Conservation (phyloP, 805 yeast genomes). For the Yamadazyma nakazawae region DNA sequence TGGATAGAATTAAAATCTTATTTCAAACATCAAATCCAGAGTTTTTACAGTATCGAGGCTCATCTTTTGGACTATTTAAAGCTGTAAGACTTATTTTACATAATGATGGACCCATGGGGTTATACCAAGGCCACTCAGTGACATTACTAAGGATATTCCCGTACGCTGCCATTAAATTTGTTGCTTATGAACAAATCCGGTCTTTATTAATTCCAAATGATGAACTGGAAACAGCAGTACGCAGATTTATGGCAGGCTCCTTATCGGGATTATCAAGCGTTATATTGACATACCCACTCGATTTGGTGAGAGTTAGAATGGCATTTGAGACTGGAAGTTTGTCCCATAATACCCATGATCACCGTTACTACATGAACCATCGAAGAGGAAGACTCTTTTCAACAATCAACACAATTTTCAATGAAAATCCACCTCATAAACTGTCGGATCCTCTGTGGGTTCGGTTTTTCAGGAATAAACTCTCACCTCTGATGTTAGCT, state of each 20-base stretch:
- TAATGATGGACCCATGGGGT: conserved; percentile 73
- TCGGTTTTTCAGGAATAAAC: conserved; percentile 27
- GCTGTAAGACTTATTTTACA: conserved; percentile 69
- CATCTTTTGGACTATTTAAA: conserved; percentile 66
- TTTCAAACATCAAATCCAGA: conserved; percentile 95
- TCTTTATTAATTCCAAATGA: conserved; percentile 72
- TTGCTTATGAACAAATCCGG: conserved; percentile 91
- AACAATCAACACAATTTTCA: conserved; percentile 29
- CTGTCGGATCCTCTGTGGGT: conserved; percentile 37
- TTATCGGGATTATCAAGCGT: conserved; percentile 86
- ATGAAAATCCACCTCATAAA: conserved; percentile 35
- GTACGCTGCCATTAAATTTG: conserved; percentile 95
- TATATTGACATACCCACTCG: conserved; percentile 87
- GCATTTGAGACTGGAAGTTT: conserved; percentile 74
- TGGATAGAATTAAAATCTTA: conserved; percentile 90
- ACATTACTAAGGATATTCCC: conserved; percentile 90
- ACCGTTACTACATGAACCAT: conserved; percentile 24
- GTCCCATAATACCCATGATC: conserved; percentile 22
- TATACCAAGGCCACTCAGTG: conserved; percentile 94
- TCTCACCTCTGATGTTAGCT: conserved; percentile 31
- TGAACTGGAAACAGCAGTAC: conserved; percentile 69
- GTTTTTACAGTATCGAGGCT: conserved; percentile 74
- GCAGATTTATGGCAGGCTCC: conserved; percentile 86
- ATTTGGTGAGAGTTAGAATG: conserved; percentile 82
- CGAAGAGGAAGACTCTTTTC: conserved; percentile 30